Base-by-base conservation (phyloP, 306 rosid species). In the Trifolium subterraneum region DNA sequence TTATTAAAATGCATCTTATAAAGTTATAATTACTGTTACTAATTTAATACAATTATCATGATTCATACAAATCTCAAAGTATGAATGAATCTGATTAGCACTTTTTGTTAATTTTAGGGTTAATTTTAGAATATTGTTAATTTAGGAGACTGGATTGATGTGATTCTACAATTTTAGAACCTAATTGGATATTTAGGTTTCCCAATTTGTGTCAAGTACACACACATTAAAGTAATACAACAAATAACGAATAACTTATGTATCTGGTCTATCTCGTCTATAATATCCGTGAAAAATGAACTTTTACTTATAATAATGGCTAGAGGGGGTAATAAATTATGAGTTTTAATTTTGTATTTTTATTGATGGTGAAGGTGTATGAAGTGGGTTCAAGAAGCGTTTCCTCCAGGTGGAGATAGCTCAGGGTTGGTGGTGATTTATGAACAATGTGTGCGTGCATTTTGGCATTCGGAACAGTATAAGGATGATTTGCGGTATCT, bases 381-480 rank as follows among this genome's bases (percentile, higher is more conserved):
- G 47, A 91, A 89, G 88, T 93, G 98, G 98, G 88, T 93, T 71
- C 96, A 93, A 78, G 98, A 93, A 83, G 88, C 94, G 31, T 93
- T 89, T 76, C 98, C 98, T 18, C 88, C 91, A 2, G 97, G 98
- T 31, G 98, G 97, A 72, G 98, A 93, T 74, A 66, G 81, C 79
- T 91, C 98, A 0, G 97, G 97, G 55, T 63, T 93, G 63, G 86
- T 93, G 70, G 90, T 93, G 78, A 91, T 93, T 48, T 93, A 88
- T 36, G 98, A 93, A 73, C 96, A 89, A 82, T 93, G 98, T 23
- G 92, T 89, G 35, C 96, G 96, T 19, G 86, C 96, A 3, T 93
- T 93, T 74, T 93, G 98, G 96, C 96, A 88, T 78, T 89, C 96
- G 0, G 91, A 87, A 35, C 86, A 79, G 78, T 91, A 93, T 80